Evolutionary conservation across 2,329 filamentous ascomycete species (phyloP).

Genomic region (Aspergillus sp.): DNA sequence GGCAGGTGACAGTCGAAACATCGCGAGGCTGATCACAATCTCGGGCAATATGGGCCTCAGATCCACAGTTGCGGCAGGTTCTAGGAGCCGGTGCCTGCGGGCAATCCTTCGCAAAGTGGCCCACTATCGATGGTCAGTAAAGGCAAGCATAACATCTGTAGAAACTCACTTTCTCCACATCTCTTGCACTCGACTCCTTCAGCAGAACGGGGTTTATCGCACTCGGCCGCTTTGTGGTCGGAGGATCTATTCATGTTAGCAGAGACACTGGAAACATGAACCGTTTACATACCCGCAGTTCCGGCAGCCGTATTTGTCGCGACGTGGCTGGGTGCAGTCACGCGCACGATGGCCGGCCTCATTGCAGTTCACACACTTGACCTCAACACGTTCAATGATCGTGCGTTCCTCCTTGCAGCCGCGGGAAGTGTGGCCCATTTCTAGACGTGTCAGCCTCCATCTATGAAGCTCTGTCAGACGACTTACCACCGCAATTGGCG

Average conservation of each 20-base stretch:
- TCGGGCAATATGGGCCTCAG: constrained; percentile 43
- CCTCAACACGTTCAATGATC: constrained; percentile 40
- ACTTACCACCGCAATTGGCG: constrained; percentile 49
- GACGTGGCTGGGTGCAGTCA: constrained; percentile 44
- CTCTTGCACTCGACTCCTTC: constrained; percentile 47
- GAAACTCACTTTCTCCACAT: constrained; percentile 40
- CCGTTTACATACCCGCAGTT: constrained; percentile 49
- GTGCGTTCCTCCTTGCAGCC: constrained; percentile 50
- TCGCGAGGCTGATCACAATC: constrained; percentile 47
- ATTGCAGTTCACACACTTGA: constrained; percentile 53
- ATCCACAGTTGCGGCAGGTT: constrained; percentile 48
- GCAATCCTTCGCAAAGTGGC: constrained; percentile 50
- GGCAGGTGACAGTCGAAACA: constrained; percentile 41
- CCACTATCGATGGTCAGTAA: constrained; percentile 30
- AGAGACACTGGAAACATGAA: not conserved
- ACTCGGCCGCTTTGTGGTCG: constrained; percentile 51
- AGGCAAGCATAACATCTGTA: not conserved
- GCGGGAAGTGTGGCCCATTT: constrained; percentile 49
- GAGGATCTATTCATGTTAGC: constrained; percentile 32
- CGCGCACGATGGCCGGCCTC: constrained; percentile 50
- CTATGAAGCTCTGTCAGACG: not conserved
- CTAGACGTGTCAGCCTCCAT: constrained; percentile 23
- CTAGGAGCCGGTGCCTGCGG: constrained; percentile 35
- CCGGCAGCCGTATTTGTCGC: constrained; percentile 47
- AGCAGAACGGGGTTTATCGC: constrained; percentile 46